A percentile compares a stretch with the other conserved stretches of the same genome.
Evolutionary conservation across 2,329 filamentous ascomycete species (phyloP).

Genomic region (Aureobasidium zeae): DNA sequence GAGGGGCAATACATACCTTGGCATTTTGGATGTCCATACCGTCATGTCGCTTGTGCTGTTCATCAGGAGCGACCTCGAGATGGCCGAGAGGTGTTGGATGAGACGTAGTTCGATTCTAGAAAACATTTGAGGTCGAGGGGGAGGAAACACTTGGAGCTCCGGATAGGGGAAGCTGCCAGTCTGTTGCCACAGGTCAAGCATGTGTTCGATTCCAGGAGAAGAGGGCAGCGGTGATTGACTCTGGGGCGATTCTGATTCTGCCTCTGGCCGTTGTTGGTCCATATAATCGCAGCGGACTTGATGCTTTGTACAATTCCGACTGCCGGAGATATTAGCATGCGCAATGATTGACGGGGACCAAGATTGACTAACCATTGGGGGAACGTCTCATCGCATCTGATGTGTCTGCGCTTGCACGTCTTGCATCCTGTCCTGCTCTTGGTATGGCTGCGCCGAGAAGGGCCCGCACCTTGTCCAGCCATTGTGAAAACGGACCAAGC

Average conservation of each 20-base stretch:
- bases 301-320: slow-evolving; percentile 97
- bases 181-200: slow-evolving; percentile 72
- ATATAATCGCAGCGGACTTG: slow-evolving; percentile 98
- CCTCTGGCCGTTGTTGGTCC: slow-evolving; percentile 63
- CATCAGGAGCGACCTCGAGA: slow-evolving; percentile 65
- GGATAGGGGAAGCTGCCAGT: slow-evolving; percentile 81
- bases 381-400: slow-evolving; percentile 94
- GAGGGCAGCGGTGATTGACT: slow-evolving; percentile 62
- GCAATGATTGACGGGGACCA: slow-evolving; percentile 4
- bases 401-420: slow-evolving; percentile 94
- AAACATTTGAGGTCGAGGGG: slow-evolving; percentile 62
- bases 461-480: slow-evolving; percentile 91
- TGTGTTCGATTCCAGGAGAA: slow-evolving; percentile 73
- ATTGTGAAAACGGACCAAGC: slow-evolving; percentile 41
- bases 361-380: slow-evolving; percentile 70
- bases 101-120: slow-evolving; percentile 72
- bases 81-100: slow-evolving; percentile 85
- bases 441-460: slow-evolving; percentile 84
- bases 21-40: slow-evolving; percentile 86
- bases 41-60: slow-evolving; percentile 69
- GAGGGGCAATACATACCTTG: slow-evolving; percentile 56
- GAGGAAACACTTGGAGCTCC: slow-evolving; percentile 66
- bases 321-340: slow-evolving; percentile 33
- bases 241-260: slow-evolving; percentile 43
- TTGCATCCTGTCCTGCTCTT: slow-evolving; percentile 98